Evolutionary conservation across 176 grass and related monocot species (phyloP), one percentile per base, ranked within the genome.

Genomic region (Neostapfia colusana): DNA sequence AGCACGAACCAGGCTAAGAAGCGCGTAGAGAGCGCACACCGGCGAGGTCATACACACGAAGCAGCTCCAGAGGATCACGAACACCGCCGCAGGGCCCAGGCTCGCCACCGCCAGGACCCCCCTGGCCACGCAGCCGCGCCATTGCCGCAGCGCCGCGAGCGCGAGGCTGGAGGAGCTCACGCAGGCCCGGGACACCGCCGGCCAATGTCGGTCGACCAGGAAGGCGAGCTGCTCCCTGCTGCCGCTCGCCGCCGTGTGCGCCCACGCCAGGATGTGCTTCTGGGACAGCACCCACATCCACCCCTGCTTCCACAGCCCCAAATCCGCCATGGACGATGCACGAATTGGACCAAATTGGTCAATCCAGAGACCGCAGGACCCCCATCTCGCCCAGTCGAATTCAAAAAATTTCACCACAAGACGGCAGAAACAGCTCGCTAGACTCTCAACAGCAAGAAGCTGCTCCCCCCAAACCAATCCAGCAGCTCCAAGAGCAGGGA

Each of bases 171-270:
- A 85, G 23, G 90, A 81, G 77, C 49, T 58, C 54, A 73, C 62
- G 59, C 77, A 93, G 69, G 85, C 81, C 63, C 87, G 78, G 67
- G 84, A 87, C 61, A 99, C 89, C 23, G 91, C 85, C 8, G 96
- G 96, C 96, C 92, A 99, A 79, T 99, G 96, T 18, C 83, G 92
- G 16, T 99, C 92, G 57, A 95, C 69, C 0, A 99, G 82, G 83
- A 91, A 85, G 42, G 57, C 88, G 20, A 97, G 73, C 48, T 85
- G 88, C 67, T 85, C 89, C 40, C 76, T 70, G 55, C 73, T 64
- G 55, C 87, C 63, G 37, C 85, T 80, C 43, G 74, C 83, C 41
- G 83, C 87, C 50, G 73, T 83, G 79, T 79, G 87, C 46, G 78
- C 88, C 79, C 87, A 78, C 28, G 89, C 44, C 49, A 83, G 70